A percentile compares a stretch with the other conserved stretches of the same genome.
Evolutionary conservation across 2,329 filamentous ascomycete species (phyloP).

Genomic region (Ceratocystis alfenasii): DNA sequence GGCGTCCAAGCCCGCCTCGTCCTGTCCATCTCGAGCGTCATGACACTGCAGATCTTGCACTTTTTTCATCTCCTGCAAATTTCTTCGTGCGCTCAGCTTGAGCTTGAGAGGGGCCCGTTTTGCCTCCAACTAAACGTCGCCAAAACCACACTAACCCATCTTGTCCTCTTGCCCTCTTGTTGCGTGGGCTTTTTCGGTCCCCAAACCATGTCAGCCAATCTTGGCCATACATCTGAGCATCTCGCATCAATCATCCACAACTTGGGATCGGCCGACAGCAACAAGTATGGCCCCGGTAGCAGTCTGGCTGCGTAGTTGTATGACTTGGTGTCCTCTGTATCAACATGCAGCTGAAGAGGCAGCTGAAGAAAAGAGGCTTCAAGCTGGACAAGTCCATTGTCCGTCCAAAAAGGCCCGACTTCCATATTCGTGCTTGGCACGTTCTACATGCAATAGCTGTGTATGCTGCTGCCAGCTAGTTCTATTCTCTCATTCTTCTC

Average conservation of each 20-base stretch:
- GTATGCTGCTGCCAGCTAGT: not conserved
- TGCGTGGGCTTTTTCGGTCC: not conserved
- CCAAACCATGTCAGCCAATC: slow-evolving; percentile 8
- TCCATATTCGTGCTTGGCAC: not conserved
- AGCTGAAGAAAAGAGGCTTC: not conserved
- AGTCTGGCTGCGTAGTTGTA: not conserved
- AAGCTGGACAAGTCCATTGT: not conserved
- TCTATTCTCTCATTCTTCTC: not conserved
- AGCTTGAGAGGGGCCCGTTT: not conserved
- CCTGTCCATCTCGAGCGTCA: not conserved
- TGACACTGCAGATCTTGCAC: slow-evolving; percentile 1
- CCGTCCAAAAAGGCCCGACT: not conserved
- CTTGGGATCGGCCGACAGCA: not conserved
- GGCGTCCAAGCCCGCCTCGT: not conserved
- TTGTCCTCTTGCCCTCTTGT: not conserved
- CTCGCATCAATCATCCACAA: not conserved
- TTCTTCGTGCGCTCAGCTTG: not conserved
- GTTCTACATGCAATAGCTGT: not conserved
- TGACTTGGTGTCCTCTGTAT: too few relatives aligned
- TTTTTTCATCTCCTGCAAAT: not conserved
- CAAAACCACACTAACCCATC: slow-evolving; percentile 2
- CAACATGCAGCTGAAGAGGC: too few relatives aligned
- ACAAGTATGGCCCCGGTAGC: not conserved
- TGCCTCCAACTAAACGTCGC: not conserved
- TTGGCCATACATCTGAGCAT: not conserved